Evolutionary conservation across 192 early-diverging fungal genomes (phyloP).

Genomic region (Umbelopsis vinacea): DNA sequence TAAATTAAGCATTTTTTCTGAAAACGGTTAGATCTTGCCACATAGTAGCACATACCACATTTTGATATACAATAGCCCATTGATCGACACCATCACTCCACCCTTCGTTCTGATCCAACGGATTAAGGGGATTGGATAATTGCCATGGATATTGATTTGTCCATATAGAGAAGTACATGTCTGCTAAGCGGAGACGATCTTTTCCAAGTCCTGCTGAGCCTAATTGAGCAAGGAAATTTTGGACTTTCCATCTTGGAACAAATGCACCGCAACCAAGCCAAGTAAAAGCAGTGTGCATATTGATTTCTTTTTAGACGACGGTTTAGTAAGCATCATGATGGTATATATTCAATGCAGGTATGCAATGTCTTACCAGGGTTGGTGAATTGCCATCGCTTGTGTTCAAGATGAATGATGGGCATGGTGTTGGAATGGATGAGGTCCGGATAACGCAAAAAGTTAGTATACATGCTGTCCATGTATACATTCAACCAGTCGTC

Average conservation of each 20-base stretch:
- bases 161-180: conserved; percentile 64
- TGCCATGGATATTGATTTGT: conserved; percentile 64
- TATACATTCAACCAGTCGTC: conserved; percentile 58
- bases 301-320: conserved; percentile 32
- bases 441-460: conserved; percentile 54
- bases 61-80: conserved; percentile 48
- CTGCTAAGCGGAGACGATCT: conserved; percentile 48
- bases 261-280: conserved; percentile 58
- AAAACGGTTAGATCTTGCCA: neutral
- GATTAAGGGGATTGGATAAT: conserved; percentile 50
- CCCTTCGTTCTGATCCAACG: conserved; percentile 45
- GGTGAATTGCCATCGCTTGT: conserved; percentile 56
- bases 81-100: conserved; percentile 55
- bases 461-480: conserved; percentile 61
- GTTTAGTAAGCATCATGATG: neutral
- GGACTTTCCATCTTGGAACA: conserved; percentile 51
- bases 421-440: conserved; percentile 59
- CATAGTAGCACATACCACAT: conserved; percentile 11
- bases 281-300: conserved; percentile 59
- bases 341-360: neutral
- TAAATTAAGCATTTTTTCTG: neutral
- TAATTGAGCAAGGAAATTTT: conserved; percentile 53
- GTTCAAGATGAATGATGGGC: conserved; percentile 52
- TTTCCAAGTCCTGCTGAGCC: conserved; percentile 52
- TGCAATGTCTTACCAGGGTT: conserved; percentile 46